Conservation (phyloP, 2,329 filamentous ascomycete species). For the Aspergillus sp. region DNA sequence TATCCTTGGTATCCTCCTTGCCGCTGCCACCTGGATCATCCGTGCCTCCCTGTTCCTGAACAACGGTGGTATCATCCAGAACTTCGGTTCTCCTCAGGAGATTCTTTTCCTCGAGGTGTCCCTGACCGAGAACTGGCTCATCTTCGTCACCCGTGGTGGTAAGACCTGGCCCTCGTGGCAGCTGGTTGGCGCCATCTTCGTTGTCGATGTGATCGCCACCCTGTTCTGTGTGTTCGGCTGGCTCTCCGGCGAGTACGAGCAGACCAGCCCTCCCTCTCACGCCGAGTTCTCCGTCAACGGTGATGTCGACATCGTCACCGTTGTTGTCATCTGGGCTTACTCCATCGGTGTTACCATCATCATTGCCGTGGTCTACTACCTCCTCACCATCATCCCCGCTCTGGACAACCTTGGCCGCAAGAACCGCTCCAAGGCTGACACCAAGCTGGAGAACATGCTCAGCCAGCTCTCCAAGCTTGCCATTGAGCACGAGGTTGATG, state of each 20-base stretch:
- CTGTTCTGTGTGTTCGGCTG: slow-evolving; percentile 75
- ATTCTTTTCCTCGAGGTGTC: slow-evolving; percentile 88
- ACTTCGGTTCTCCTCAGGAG: slow-evolving; percentile 71
- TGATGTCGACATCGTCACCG: slow-evolving; percentile 57
- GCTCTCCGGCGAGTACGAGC: slow-evolving; percentile 54
- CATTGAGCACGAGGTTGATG: slow-evolving; percentile 49
- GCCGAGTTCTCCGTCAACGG: slow-evolving; percentile 44
- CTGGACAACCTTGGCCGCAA: slow-evolving; percentile 53
- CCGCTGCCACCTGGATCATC: slow-evolving; percentile 69
- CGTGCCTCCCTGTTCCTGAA: slow-evolving; percentile 67
- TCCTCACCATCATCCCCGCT: slow-evolving; percentile 44
- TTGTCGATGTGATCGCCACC: slow-evolving; percentile 69
- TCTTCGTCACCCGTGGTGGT: slow-evolving; percentile 89
- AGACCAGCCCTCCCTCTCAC: slow-evolving; percentile 25
- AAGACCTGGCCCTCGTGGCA: slow-evolving; percentile 74
- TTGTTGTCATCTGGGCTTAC: slow-evolving; percentile 53
- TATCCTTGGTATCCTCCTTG: slow-evolving; percentile 63
- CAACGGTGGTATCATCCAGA: slow-evolving; percentile 70
- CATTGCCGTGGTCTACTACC: slow-evolving; percentile 52
- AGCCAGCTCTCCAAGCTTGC: slow-evolving; percentile 52
- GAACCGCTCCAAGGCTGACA: slow-evolving; percentile 51
- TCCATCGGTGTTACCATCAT: slow-evolving; percentile 53
- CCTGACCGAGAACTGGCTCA: slow-evolving; percentile 92
- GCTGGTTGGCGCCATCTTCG: slow-evolving; percentile 66
- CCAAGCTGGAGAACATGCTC: slow-evolving; percentile 54